These are phyloP conservation scores for Przewalskia tangutica DNA, from an alignment of 257 asterid genomes.

Conservation along the genomic window DNA sequence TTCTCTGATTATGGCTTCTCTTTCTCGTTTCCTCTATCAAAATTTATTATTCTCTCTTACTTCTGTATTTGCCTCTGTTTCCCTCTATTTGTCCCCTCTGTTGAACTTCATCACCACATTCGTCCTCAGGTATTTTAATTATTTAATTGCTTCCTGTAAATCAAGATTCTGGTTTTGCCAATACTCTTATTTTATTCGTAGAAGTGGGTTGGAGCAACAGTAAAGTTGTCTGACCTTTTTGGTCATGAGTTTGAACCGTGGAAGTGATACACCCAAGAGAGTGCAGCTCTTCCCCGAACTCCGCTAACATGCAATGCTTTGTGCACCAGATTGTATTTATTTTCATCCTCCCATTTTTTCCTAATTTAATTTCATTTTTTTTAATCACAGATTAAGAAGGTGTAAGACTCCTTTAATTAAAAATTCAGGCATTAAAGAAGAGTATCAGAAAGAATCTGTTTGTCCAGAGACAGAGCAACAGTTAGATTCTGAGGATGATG, in stretches of 20 bases:
- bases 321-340: too few species aligned
- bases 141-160: background rate
- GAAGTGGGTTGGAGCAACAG: too few species aligned
- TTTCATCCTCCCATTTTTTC: background rate
- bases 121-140: constrained; percentile 34
- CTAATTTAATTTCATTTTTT: background rate
- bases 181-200: too few species aligned
- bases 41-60: background rate
- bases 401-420: constrained; percentile 3
- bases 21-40: constrained; percentile 7
- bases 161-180: background rate
- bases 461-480: constrained; percentile 12
- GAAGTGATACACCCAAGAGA: too few species aligned
- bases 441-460: background rate
- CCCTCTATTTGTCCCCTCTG: constrained; percentile 27
- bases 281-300: too few species aligned
- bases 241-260: too few species aligned
- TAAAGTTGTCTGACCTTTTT: too few species aligned
- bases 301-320: too few species aligned
- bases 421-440: background rate
- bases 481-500: background rate
- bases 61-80: constrained; percentile 21
- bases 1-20: constrained; percentile 37
- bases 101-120: constrained; percentile 28
- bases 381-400: constrained; percentile 23